Evolutionary conservation across 306 rosid genomes (phyloP), one percentile per base, ranked within the genome.

Genomic region (Prunus campanulata): DNA sequence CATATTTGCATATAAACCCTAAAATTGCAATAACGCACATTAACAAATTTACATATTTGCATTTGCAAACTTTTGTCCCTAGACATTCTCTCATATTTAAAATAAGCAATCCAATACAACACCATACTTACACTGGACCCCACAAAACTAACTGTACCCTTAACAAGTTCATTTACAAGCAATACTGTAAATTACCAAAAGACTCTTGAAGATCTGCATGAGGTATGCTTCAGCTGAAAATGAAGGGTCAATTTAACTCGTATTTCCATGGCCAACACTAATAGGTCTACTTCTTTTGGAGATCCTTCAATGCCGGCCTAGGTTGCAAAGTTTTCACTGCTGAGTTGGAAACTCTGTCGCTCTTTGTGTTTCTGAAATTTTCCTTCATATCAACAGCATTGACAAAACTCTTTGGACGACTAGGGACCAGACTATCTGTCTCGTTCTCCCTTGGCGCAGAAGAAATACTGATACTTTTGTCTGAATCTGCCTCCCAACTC

Each of bases 241-340:
- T 3, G 51, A 51, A 51, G n/a, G 20, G 20, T 51, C 19, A 16
- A 22, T 51, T 4, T 16, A 51, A 14, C 57, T 51, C 8, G 55
- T 18, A 8, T n/a, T 12, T 46, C 13, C 51, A 18, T 32, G 47
- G 35, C n/a, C 24, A 46, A 2, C 5, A 24, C 22, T 0, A 51
- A 8, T 6, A 29, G 27, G 15, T 8, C 67, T 63, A 61, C 25
- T 78, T 68, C 13, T 74, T 72, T 3, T 61, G 72, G 9, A 83
- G 67, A 66, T 71, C 84, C 48, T 62, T 68, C 70, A 79, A 65
- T 16, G 84, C 72, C 16, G 55, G 75, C 55, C 87, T 80, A 50
- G 63, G 66, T 6, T 27, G 49, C 13, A 54, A 48, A 50, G 62
- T 35, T 72, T 54, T 75, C 11, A 27, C 49, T 27, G 78, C 47